Base-by-base conservation (phyloP, 371 early-diverging fungal species). In the Mortierella polycephala region DNA sequence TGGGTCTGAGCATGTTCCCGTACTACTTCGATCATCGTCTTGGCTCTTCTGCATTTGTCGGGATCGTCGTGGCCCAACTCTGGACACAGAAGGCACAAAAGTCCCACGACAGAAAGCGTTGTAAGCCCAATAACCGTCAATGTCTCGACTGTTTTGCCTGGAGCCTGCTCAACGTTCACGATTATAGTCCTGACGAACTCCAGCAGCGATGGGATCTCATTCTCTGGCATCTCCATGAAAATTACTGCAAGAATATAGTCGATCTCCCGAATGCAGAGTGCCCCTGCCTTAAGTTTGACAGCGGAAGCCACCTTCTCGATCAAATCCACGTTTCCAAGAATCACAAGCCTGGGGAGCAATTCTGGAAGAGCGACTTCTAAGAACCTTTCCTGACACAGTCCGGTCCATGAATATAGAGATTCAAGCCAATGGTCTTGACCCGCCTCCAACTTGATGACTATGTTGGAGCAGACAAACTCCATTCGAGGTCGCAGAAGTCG, bases 51-150 rank as follows among this genome's bases (percentile, higher is more conserved):
- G 6, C 70, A 67, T n/a, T 16, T 57, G 1, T 13, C 46, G 11
- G 20, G 18, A 14, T 79, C 60, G 41, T 73, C 74, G 23, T 69
- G 30, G 14, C 80, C 80, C 10, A 79, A 64, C 23, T 79, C 69
- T 12, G 62, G 39, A 50, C 66, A 57, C 12, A 73, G 46, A 41
- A 45, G 53, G 51, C 64, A 67, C 23, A 79, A 18, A 12, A 79
- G 39, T 3, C 69, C 62, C 45, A 54, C 63, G 2, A 56, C 57
- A 1, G 74, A 79, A 10, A 73, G 62, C 1, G 62, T 62, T 4
- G 69, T 69, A 11, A 79, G 47, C 11, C 62, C 57, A 0, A 46
- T 57, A 2, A 79, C 61, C 12, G 53, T 66, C 12, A 69, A 45
- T 8, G 46, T 21, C 41, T 64, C 54, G 3, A 23, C 7, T 11